Percentiles rank a stretch among this genome's conserved stretches.
Evolutionary conservation across 2,329 filamentous ascomycete genomes (phyloP).

Genomic region (Lachnellula suecica): DNA sequence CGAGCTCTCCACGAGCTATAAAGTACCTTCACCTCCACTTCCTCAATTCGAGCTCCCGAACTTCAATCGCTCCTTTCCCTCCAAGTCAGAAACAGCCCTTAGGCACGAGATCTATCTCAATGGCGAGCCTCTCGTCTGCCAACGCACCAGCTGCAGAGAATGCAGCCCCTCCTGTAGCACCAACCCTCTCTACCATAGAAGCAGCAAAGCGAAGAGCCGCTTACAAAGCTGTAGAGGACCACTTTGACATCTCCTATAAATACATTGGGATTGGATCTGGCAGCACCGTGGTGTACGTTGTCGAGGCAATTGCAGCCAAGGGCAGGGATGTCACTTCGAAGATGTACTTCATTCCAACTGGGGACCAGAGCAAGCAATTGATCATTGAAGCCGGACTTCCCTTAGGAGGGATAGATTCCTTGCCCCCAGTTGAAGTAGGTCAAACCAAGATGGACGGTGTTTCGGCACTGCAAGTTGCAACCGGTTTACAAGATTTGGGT

Average conservation of each 20-base stretch:
- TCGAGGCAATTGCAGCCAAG: slow-evolving; percentile 72
- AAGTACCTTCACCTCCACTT: background rate
- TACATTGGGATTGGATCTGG: slow-evolving; percentile 80
- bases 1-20: background rate
- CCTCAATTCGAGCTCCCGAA: background rate
- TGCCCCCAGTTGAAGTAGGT: slow-evolving; percentile 30
- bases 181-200: slow-evolving; percentile 52
- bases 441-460: slow-evolving; percentile 24
- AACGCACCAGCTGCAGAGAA: slow-evolving; percentile 12
- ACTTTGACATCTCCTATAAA: slow-evolving; percentile 62
- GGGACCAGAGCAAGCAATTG: slow-evolving; percentile 70
- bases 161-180: slow-evolving; percentile 14
- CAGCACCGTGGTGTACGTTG: slow-evolving; percentile 80
- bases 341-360: slow-evolving; percentile 85
- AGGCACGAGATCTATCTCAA: slow-evolving; percentile 1
- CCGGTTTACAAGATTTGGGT: slow-evolving; percentile 32
- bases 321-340: slow-evolving; percentile 50
- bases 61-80: background rate
- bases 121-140: slow-evolving; percentile 18
- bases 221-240: slow-evolving; percentile 69
- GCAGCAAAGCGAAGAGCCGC: slow-evolving; percentile 74
- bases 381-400: slow-evolving; percentile 78
- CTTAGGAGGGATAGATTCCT: slow-evolving; percentile 51
- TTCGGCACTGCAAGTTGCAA: slow-evolving; percentile 72
- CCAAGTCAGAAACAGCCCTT: background rate